These are phyloP conservation scores for Cicer arietinum DNA, from an alignment of 306 rosid species.

Conservation along the genomic window DNA sequence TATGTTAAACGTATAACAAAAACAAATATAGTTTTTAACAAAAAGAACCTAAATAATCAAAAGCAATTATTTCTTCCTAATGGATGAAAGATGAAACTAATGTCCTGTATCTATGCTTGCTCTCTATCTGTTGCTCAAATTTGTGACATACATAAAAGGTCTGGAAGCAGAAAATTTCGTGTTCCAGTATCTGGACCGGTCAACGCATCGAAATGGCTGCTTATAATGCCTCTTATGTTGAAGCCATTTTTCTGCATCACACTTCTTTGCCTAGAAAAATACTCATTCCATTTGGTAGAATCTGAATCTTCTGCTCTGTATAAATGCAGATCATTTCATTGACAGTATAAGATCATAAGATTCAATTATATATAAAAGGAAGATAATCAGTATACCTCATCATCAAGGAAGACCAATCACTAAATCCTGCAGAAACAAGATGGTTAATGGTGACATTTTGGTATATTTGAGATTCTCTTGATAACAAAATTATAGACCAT, in stretches of 20 bases:
- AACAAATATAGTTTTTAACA: not conserved
- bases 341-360: conserved; percentile 1
- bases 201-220: conserved; percentile 68
- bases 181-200: conserved; percentile 43
- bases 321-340: conserved; percentile 31
- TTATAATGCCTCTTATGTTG: conserved; percentile 56
- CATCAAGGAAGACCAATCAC: conserved; percentile 66
- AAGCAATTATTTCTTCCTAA: conserved; percentile 1
- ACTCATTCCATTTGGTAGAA: conserved; percentile 52
- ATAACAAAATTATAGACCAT: conserved; percentile 74
- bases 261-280: conserved; percentile 56
- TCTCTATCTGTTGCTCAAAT: conserved; percentile 43
- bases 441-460: conserved; percentile 55
- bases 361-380: conserved; percentile 13
- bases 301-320: conserved; percentile 70
- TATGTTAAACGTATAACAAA: not conserved
- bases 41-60: not conserved
- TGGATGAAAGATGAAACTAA: conserved; percentile 31
- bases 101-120: conserved; percentile 16
- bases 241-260: conserved; percentile 59
- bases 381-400: conserved; percentile 67
- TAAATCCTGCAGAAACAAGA: conserved; percentile 67
- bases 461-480: conserved; percentile 59
- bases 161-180: conserved; percentile 67
- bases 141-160: conserved; percentile 51